These are phyloP conservation scores for Naegleria lovaniensis DNA, from an alignment of 208 protist genomes.

Conservation along the genomic window DNA sequence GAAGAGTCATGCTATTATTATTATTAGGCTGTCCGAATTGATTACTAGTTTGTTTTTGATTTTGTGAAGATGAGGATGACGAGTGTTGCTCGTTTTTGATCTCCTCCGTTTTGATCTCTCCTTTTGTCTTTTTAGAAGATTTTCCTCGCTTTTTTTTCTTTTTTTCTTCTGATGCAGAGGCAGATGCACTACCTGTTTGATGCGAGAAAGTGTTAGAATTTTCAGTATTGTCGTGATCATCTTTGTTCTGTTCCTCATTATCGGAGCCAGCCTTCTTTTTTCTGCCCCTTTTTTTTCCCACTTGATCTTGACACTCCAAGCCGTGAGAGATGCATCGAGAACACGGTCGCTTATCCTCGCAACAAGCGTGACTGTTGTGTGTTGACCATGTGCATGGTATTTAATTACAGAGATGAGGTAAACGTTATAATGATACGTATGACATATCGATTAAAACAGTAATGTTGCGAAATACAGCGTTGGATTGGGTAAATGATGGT, in stretches of 20 bases:
- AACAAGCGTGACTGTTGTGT: slow-evolving; percentile 14
- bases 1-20: not conserved
- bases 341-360: slow-evolving; percentile 8
- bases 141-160: not conserved
- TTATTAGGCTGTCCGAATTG: not conserved
- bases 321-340: slow-evolving; percentile 4
- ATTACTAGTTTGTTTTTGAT: not conserved
- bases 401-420: too few relatives aligned
- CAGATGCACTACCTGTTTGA: not conserved
- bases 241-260: not conserved
- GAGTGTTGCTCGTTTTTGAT: not conserved
- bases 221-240: not conserved
- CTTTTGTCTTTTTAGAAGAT: not conserved
- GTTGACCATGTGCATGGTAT: not conserved
- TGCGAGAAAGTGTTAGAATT: not conserved
- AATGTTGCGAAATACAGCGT: too few relatives aligned
- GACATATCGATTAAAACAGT: too few relatives aligned
- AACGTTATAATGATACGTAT: too few relatives aligned
- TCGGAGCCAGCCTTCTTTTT: not conserved
- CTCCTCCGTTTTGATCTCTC: not conserved
- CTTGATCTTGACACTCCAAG: not conserved
- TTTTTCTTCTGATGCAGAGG: not conserved
- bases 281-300: slow-evolving; percentile 14
- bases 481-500: too few relatives aligned
- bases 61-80: not conserved